Evolutionary conservation across 2,329 filamentous ascomycete species (phyloP).

Genomic region (Dichotomopilus funicola): DNA sequence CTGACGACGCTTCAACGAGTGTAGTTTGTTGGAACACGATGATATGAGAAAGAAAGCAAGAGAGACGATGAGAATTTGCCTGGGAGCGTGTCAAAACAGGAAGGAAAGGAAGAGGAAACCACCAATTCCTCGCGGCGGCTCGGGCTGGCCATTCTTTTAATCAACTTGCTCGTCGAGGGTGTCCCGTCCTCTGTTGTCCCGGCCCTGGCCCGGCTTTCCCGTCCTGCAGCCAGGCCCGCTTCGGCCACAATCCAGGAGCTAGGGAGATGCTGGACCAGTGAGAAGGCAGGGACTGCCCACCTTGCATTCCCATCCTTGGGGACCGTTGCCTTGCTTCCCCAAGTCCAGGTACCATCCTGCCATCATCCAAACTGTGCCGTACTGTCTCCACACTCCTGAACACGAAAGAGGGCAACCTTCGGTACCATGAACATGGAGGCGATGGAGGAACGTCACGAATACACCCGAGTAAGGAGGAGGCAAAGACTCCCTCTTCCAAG

Average conservation of each 20-base stretch:
- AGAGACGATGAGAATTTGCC: conserved; percentile 5
- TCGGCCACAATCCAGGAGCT: conserved; percentile 8
- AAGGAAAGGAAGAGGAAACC: background rate
- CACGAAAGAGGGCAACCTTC: conserved; percentile 12
- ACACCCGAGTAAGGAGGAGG: conserved; percentile 1
- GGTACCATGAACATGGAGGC: background rate
- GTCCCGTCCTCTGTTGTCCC: no score
- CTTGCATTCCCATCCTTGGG: background rate
- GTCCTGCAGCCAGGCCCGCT: conserved; percentile 3
- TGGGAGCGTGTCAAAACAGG: conserved; percentile 2
- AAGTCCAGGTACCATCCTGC: no score
- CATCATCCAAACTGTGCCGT: background rate
- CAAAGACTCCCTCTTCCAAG: background rate
- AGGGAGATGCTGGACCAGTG: background rate
- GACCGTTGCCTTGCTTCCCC: background rate
- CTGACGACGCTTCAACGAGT: conserved; percentile 8
- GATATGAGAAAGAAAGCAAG: conserved; percentile 1
- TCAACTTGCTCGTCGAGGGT: background rate
- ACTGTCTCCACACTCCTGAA: conserved; percentile 1
- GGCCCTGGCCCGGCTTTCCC: no score
- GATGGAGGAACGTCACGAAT: background rate
- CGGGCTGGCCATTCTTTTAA: conserved; percentile 11
- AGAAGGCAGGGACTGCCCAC: background rate
- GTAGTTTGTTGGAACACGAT: background rate
- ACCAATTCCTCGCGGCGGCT: conserved; percentile 4